Conservation (phyloP, 257 asterid genomes). For the Phtheirospermum japonicum region DNA sequence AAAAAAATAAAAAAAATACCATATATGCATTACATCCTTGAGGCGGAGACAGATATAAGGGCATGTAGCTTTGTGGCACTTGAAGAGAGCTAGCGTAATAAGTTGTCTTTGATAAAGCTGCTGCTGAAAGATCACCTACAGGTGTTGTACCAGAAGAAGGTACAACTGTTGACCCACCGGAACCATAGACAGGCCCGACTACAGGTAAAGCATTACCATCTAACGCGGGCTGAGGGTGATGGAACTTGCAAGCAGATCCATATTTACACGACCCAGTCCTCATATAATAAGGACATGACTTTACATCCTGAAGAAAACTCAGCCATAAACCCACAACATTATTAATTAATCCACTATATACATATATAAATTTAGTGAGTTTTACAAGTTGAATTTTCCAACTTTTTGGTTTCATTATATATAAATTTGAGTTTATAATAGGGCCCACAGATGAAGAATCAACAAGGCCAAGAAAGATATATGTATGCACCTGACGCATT, state of each 20-base stretch:
- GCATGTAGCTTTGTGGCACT: constrained; percentile 53
- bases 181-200: constrained; percentile 40
- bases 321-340: constrained; percentile 15
- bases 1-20: constrained; percentile 38
- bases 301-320: constrained; percentile 44
- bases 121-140: constrained; percentile 39
- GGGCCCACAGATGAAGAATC: not conserved
- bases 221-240: constrained; percentile 64
- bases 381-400: not conserved
- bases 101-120: constrained; percentile 39
- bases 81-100: constrained; percentile 45
- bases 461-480: constrained; percentile 12
- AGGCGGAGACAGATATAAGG: constrained; percentile 44
- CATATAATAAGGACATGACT: constrained; percentile 59
- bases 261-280: constrained; percentile 62
- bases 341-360: not conserved
- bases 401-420: too few relatives aligned
- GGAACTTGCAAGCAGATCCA: constrained; percentile 63
- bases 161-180: constrained; percentile 37
- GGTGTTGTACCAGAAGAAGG: constrained; percentile 36
- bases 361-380: not conserved
- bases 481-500: constrained; percentile 63
- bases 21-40: constrained; percentile 63
- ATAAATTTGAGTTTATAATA: too few relatives aligned
- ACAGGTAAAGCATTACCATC: constrained; percentile 44